Evolutionary conservation across 202 grass and related monocot species (phyloP), one percentile per base, ranked within the genome.

Genomic region (Setaria italica): DNA sequence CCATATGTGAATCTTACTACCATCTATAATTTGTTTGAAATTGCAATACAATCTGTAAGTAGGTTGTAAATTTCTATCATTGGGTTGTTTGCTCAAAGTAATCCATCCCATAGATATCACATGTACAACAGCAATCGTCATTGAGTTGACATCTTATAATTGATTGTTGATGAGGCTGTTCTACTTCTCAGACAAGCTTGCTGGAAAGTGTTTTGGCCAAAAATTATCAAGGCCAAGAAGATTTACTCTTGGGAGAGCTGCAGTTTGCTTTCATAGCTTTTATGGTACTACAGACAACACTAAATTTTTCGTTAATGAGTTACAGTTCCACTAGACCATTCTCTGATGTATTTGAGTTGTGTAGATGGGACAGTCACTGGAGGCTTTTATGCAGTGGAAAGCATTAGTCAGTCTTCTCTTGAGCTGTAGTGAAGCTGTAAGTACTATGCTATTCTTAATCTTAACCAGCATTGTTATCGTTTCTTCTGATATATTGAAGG

Each of bases 361-460:
- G 84, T 60, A 97, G 95, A 97, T 97, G 92, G 90, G 90, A 11
- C 92, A 97, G 32, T 97, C 95, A 47, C 85, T 95, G 48, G 92
- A 97, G 84, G 92, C 90, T 70, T 95, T 97, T 87, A 84, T 90
- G 84, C 91, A 97, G 53, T 97, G 95, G 95, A 97, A 95, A 85
- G 71, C 90, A 83, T 72, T 97, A 69, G 50, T 93, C 80, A 90
- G 68, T 77, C 92, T 97, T 95, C 90, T 97, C 85, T 89, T 97
- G 53, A 93, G 92, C 82, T 95, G 95, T 41, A 86, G 55, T 20
- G 71, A 98, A 80, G 95, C 93, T 89, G 95, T 98, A 92, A 98
- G 87, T 89, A 74, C 33, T 54, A 62, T 76, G 21, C 19, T 47
- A 7, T 43, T 30, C 16, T 74, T 73, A 63, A 78, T 45, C 70